Percentiles rank a stretch among this genome's conserved stretches.
Conservation (phyloP, 2,329 filamentous ascomycete genomes). For the Plectosphaerella cucumerina region DNA sequence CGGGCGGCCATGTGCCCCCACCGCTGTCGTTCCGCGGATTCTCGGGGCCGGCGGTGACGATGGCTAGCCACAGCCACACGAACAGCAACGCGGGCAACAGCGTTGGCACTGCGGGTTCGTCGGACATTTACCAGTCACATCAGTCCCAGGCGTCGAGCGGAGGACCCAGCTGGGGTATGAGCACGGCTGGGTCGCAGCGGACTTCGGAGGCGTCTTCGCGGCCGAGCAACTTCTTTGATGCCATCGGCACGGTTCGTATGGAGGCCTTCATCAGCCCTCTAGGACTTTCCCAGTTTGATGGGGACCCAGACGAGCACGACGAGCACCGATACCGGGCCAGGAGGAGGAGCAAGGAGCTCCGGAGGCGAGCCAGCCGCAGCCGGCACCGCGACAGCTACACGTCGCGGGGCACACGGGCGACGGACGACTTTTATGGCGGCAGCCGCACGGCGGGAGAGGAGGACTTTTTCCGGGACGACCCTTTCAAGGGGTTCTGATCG, state of each 20-base stretch:
- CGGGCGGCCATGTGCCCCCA: conserved; percentile 68
- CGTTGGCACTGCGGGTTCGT: conserved; percentile 53
- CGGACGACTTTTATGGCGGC: conserved; percentile 44
- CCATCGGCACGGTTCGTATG: conserved; percentile 90
- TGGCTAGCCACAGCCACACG: conserved; percentile 36
- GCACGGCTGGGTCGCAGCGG: conserved; percentile 41
- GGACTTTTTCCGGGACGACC: conserved; percentile 56
- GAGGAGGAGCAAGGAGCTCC: conserved; percentile 50
- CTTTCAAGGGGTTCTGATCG: conserved; percentile 55
- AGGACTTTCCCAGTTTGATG: conserved; percentile 41
- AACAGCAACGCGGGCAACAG: conserved; percentile 57
- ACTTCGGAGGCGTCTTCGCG: conserved; percentile 52
- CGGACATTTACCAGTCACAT: conserved; percentile 56
- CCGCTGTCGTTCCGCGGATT: conserved; percentile 76
- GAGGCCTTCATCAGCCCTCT: conserved; percentile 84
- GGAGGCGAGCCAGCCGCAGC: conserved; percentile 49
- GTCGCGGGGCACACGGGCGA: conserved; percentile 38
- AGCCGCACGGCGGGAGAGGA: conserved; percentile 47
- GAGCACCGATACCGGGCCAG: conserved; percentile 44
- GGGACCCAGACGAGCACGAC: conserved; percentile 44
- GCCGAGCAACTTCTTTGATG: conserved; percentile 70
- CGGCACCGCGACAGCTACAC: conserved; percentile 49
- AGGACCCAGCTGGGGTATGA: conserved; percentile 37
- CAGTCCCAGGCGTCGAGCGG: conserved; percentile 36
- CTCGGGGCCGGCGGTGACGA: conserved; percentile 46